A percentile compares a stretch with the other conserved stretches of the same genome.
phyloP scores from a whole-genome alignment of 345 rosid genomes.

The Garcia nutans region DNA sequence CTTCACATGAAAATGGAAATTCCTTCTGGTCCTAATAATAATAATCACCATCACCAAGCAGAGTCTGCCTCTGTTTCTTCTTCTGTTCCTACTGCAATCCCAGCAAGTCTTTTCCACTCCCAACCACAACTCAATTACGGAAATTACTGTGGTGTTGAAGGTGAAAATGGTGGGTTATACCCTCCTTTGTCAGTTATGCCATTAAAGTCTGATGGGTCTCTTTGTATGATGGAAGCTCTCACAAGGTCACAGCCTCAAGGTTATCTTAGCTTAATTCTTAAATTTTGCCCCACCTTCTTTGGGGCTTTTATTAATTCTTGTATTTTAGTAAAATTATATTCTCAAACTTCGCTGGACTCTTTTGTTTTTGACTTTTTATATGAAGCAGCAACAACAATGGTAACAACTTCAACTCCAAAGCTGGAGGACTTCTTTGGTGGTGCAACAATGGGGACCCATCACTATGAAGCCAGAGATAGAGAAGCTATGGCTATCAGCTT shows the following conservation, averaged over 20 bases:
- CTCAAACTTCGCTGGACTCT: conserved; percentile 12
- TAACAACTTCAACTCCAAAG: conserved; percentile 62
- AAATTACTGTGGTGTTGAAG: conserved; percentile 50
- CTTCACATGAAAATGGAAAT: conserved; percentile 66
- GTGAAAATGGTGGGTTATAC: conserved; percentile 41
- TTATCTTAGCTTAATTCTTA: conserved; percentile 23
- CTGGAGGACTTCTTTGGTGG: conserved; percentile 87
- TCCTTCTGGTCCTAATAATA: conserved; percentile 16
- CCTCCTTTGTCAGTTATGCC: conserved; percentile 78
- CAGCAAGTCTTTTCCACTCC: conserved; percentile 39
- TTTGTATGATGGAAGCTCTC: conserved; percentile 84
- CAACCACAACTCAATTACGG: conserved; percentile 42
- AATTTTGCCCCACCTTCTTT: conserved; percentile 20
- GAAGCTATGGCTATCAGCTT: conserved; percentile 76
- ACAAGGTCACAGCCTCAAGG: conserved; percentile 74
- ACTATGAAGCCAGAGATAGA: conserved; percentile 51
- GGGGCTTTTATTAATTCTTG: conserved; percentile 31
- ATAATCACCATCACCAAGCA: conserved; percentile 18
- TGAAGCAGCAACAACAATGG: conserved; percentile 48
- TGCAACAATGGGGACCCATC: conserved; percentile 70
- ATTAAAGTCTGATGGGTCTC: conserved; percentile 91
- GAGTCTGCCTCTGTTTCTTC: conserved; percentile 25
- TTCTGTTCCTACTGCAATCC: conserved; percentile 33
- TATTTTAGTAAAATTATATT: conserved; percentile 10
- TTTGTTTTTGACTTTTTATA: conserved; percentile 33